Evolutionary conservation across 768 basidiomycete species (phyloP).

Genomic region (Tylopilus sp.): DNA sequence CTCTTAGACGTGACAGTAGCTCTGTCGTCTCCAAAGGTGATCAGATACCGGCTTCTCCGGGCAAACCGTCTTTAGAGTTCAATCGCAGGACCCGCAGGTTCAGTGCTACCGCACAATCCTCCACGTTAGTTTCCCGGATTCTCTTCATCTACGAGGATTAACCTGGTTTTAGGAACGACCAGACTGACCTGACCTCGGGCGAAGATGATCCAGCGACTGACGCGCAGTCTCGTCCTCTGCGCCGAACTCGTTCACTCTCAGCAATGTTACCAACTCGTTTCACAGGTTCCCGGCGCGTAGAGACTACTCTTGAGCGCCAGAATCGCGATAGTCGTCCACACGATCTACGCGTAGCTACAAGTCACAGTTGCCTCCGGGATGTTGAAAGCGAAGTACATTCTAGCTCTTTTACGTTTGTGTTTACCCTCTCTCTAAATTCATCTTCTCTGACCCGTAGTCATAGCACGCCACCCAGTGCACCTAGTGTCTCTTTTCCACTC

Average conservation of each 20-base stretch:
- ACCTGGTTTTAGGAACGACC: conserved; percentile 1
- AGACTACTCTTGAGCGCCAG: background rate
- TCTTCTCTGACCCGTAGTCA: conserved; percentile 13
- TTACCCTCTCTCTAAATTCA: background rate
- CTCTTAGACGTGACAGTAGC: background rate
- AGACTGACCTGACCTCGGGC: background rate
- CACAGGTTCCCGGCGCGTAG: conserved; percentile 1
- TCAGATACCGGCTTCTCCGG: background rate
- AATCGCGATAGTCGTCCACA: background rate
- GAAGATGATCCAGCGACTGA: background rate
- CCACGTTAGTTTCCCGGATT: conserved; percentile 5
- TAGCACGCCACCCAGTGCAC: background rate
- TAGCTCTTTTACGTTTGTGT: conserved; percentile 11
- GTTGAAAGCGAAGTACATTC: background rate
- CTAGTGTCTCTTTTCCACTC: conserved; percentile 14
- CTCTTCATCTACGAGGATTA: background rate
- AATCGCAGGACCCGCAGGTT: background rate
- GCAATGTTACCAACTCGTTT: background rate
- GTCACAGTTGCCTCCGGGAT: background rate
- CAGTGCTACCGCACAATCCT: background rate
- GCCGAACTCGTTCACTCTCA: background rate
- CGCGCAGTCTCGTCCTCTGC: background rate
- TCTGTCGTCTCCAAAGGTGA: background rate
- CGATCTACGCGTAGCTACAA: background rate
- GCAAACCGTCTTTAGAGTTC: background rate